These are phyloP conservation scores for Tricholoma flavovirens DNA, from an alignment of 768 basidiomycete species.

Conservation along the genomic window DNA sequence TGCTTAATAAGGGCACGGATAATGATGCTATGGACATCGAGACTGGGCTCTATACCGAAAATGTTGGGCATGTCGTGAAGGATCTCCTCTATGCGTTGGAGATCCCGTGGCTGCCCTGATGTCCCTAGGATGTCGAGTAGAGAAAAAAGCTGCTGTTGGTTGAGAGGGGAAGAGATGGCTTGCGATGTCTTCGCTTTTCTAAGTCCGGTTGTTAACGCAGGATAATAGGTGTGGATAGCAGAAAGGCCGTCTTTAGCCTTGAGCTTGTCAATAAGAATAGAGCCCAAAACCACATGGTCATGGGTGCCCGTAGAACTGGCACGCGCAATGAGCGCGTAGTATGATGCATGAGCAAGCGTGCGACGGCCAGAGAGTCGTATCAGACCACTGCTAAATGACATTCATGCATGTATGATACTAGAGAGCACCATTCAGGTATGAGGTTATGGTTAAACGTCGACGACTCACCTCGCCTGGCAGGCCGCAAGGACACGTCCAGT, in stretches of 20 bases:
- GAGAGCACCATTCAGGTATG: not conserved
- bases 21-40: conserved; percentile 44
- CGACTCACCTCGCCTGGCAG: conserved; percentile 3
- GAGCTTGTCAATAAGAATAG: conserved; percentile 19
- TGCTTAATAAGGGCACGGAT: conserved; percentile 41
- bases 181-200: conserved; percentile 10
- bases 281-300: conserved; percentile 7
- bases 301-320: conserved; percentile 8
- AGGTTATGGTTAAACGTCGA: not conserved
- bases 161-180: conserved; percentile 20
- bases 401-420: conserved; percentile 47
- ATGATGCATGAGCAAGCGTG: conserved; percentile 13
- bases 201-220: conserved; percentile 18
- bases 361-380: conserved; percentile 29
- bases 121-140: conserved; percentile 42
- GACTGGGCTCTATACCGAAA: conserved; percentile 40
- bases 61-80: conserved; percentile 42
- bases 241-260: conserved; percentile 19
- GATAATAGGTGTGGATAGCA: conserved; percentile 34
- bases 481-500: conserved; percentile 6
- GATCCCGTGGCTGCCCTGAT: conserved; percentile 48
- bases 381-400: conserved; percentile 48
- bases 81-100: conserved; percentile 49
- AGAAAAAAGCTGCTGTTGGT: conserved; percentile 27
- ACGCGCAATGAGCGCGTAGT: conserved; percentile 11